Percentiles rank a stretch among this genome's conserved stretches.
Conservation (phyloP, 257 asterid genomes). For the Nemophila menziesii region DNA sequence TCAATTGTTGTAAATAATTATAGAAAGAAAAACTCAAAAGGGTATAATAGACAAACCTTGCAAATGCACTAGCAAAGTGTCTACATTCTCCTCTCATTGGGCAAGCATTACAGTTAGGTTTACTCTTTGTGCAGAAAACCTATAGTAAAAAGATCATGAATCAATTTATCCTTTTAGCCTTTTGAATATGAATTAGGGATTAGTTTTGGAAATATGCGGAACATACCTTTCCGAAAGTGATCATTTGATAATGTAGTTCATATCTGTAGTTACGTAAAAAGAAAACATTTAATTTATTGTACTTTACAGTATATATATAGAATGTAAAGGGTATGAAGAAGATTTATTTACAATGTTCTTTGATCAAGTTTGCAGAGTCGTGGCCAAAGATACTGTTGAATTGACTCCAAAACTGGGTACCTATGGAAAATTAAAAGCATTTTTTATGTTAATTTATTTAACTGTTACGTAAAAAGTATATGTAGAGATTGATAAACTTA, state of each 20-base stretch:
- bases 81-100: constrained; percentile 60
- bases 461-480: not conserved
- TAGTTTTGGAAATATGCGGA: constrained; percentile 2
- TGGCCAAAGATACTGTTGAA: constrained; percentile 45
- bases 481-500: constrained; percentile 27
- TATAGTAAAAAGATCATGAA: constrained; percentile 4
- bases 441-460: constrained; percentile 5
- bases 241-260: constrained; percentile 46
- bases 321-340: constrained; percentile 1
- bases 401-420: constrained; percentile 44
- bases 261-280: constrained; percentile 23
- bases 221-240: constrained; percentile 50
- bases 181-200: not conserved
- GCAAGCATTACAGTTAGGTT: constrained; percentile 50
- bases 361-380: constrained; percentile 57
- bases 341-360: constrained; percentile 28
- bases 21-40: not conserved
- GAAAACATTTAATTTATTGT: constrained; percentile 6
- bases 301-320: not conserved
- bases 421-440: constrained; percentile 14
- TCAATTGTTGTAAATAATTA: not conserved
- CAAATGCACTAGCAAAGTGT: constrained; percentile 49
- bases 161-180: constrained; percentile 5
- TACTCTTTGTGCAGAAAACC: constrained; percentile 46
- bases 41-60: constrained; percentile 23